Conservation (phyloP, 768 basidiomycete genomes). For the Termitomyces sp. region DNA sequence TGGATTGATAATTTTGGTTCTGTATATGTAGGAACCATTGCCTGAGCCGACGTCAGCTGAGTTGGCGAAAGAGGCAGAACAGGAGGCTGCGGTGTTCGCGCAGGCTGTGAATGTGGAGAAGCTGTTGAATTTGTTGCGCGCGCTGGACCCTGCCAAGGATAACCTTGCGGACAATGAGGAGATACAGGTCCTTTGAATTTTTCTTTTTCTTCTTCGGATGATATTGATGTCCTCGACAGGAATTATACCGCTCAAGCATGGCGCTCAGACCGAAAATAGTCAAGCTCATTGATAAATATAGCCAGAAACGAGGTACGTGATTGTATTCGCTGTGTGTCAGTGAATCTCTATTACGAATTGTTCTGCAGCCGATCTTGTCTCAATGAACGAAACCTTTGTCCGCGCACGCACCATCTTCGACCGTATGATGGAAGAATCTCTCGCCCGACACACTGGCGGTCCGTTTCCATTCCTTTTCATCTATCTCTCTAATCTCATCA, state of each 20-base stretch:
- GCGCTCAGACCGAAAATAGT: conserved; percentile 91
- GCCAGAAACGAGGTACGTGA: conserved; percentile 73
- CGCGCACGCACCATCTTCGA: conserved; percentile 89
- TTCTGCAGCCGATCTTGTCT: conserved; percentile 78
- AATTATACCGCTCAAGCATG: conserved; percentile 89
- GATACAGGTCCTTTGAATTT: conserved; percentile 51
- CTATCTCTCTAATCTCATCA: neutral
- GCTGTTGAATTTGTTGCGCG: conserved; percentile 69
- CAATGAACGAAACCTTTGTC: conserved; percentile 93
- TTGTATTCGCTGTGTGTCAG: neutral
- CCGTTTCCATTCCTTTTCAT: conserved; percentile 16
- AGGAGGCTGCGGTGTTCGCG: conserved; percentile 85
- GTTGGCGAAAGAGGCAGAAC: conserved; percentile 76
- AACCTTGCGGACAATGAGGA: conserved; percentile 91
- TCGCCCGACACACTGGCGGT: conserved; percentile 72
- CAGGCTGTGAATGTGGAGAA: conserved; percentile 85
- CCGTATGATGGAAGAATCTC: conserved; percentile 88
- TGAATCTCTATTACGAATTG: conserved; percentile 19
- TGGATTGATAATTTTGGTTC: neutral
- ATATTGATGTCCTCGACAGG: conserved; percentile 38
- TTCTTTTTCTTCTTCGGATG: neutral
- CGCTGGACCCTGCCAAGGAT: conserved; percentile 72
- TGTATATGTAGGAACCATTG: conserved; percentile 61
- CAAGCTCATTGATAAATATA: conserved; percentile 95
- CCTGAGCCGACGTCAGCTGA: conserved; percentile 81